phyloP scores from a whole-genome alignment of 2,329 filamentous ascomycete genomes.

The Nigrospora oryzae region DNA sequence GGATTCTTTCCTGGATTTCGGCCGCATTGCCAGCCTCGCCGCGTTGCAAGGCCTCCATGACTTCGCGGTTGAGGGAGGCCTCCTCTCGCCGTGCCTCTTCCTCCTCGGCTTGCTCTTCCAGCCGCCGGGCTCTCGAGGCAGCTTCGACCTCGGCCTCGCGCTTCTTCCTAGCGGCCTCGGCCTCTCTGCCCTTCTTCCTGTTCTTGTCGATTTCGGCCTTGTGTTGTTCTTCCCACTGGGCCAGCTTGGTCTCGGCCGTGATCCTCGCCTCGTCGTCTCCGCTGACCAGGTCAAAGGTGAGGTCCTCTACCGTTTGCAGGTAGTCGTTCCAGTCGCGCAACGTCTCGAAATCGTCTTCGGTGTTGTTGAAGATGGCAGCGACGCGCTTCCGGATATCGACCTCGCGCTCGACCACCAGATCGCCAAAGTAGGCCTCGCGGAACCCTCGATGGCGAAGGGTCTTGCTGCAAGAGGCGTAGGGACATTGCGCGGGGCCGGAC shows the following conservation, averaged over 20 bases:
- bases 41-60: conserved; percentile 61
- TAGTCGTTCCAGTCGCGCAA: conserved; percentile 86
- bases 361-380: conserved; percentile 73
- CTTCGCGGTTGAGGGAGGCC: conserved; percentile 55
- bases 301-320: conserved; percentile 81
- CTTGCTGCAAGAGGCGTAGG: conserved; percentile 78
- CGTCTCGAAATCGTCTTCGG: conserved; percentile 84
- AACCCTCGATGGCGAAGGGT: conserved; percentile 82
- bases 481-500: conserved; percentile 84
- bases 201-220: conserved; percentile 59
- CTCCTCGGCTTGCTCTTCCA: conserved; percentile 58
- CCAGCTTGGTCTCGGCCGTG: conserved; percentile 34
- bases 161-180: conserved; percentile 42
- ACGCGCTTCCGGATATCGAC: conserved; percentile 84
- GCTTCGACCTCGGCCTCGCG: conserved; percentile 61
- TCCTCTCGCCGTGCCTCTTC: conserved; percentile 60
- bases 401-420: conserved; percentile 82
- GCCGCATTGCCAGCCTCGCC: conserved; percentile 53
- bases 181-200: conserved; percentile 42
- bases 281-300: conserved; percentile 81
- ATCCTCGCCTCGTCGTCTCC: conserved; percentile 55
- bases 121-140: conserved; percentile 48
- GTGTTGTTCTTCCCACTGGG: conserved; percentile 66
- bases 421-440: conserved; percentile 80
- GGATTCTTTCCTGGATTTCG: conserved; percentile 48